A percentile compares a stretch with the other conserved stretches of the same genome.
phyloP scores from a whole-genome alignment of 2,329 filamentous ascomycete genomes.

The Penicillium aurantiogriseum region DNA sequence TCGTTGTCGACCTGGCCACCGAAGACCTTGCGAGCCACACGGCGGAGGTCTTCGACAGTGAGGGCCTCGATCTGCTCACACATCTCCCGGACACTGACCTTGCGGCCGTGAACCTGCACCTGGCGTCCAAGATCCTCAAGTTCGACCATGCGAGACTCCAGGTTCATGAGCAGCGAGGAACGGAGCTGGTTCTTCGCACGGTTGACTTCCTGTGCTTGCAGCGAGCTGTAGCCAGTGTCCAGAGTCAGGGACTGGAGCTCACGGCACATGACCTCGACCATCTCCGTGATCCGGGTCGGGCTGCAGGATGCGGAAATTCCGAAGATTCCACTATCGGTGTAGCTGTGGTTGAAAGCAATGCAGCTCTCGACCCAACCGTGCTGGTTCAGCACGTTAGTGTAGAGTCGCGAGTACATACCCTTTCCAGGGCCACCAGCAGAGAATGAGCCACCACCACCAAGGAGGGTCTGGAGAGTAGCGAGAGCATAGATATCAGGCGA shows the following conservation, averaged over 20 bases:
- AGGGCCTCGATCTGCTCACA: slow-evolving; percentile 79
- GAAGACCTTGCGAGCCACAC: slow-evolving; percentile 77
- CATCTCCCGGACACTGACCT: slow-evolving; percentile 92
- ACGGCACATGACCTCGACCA: slow-evolving; percentile 94
- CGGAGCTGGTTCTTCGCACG: slow-evolving; percentile 96
- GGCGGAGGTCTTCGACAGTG: slow-evolving; percentile 74
- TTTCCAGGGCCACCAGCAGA: slow-evolving; percentile 95
- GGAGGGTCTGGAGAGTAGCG: slow-evolving; percentile 89
- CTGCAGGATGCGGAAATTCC: slow-evolving; percentile 86
- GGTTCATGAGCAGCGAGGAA: slow-evolving; percentile 89
- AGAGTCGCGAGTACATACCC: slow-evolving; percentile 97
- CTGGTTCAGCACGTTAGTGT: slow-evolving; percentile 97
- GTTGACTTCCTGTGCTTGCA: slow-evolving; percentile 75
- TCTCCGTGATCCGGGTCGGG: slow-evolving; percentile 71
- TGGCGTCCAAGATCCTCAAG: slow-evolving; percentile 92
- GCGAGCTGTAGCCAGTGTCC: slow-evolving; percentile 68
- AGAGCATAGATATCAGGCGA: slow-evolving; percentile 94
- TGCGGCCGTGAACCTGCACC: slow-evolving; percentile 92
- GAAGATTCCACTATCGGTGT: slow-evolving; percentile 93
- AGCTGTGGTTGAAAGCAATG: slow-evolving; percentile 94
- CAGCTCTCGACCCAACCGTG: slow-evolving; percentile 97
- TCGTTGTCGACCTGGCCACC: slow-evolving; percentile 72
- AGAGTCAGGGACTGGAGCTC: slow-evolving; percentile 77
- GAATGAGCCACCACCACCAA: slow-evolving; percentile 94
- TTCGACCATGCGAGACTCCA: slow-evolving; percentile 96